Conservation (phyloP, 768 basidiomycete species). For the Lactifluus hygrophoroides region DNA sequence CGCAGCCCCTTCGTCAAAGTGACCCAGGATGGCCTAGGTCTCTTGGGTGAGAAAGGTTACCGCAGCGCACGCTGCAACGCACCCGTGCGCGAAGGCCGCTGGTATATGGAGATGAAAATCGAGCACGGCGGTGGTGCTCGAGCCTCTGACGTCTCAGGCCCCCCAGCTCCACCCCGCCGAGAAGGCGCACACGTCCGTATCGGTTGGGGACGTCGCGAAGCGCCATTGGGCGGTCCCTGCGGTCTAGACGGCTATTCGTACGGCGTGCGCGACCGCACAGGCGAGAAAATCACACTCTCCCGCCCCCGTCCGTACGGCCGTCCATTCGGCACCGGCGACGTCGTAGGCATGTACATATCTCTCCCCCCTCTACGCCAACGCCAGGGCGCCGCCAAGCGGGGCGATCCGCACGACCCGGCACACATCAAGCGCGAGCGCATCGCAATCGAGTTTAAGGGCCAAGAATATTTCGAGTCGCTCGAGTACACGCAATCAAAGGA, state of each 20-base stretch:
- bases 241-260: constrained; percentile 94
- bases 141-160: constrained; percentile 37
- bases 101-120: constrained; percentile 91
- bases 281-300: constrained; percentile 84
- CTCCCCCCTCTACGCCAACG: constrained; percentile 67
- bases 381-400: constrained; percentile 46
- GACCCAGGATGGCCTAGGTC: constrained; percentile 65
- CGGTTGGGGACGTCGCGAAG: constrained; percentile 89
- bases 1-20: constrained; percentile 73
- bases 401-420: constrained; percentile 73
- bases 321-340: constrained; percentile 72
- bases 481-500: constrained; percentile 88
- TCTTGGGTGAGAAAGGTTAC: constrained; percentile 83
- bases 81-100: constrained; percentile 79
- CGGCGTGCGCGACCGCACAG: constrained; percentile 82
- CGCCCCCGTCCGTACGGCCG: constrained; percentile 71
- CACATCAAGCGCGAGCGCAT: constrained; percentile 83
- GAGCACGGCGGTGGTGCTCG: constrained; percentile 63
- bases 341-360: constrained; percentile 88
- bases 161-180: background rate
- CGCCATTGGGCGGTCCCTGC: constrained; percentile 86
- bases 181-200: constrained; percentile 81
- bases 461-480: constrained; percentile 89
- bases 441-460: constrained; percentile 92
- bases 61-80: constrained; percentile 85